Base-by-base conservation (phyloP, 768 basidiomycete genomes). In the Agrocybe praecox region DNA sequence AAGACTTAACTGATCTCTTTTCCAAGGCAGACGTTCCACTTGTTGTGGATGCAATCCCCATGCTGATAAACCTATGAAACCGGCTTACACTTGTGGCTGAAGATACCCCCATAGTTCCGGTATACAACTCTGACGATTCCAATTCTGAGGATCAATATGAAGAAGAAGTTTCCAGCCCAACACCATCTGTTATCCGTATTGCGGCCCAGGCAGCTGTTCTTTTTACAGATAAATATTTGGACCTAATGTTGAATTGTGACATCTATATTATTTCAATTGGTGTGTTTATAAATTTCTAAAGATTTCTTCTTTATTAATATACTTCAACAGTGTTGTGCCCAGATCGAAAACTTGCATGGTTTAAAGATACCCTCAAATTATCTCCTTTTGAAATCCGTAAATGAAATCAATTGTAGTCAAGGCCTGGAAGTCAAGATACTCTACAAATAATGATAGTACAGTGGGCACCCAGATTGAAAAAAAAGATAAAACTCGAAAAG, bases 271-370 rank as follows among this genome's bases (percentile, higher is more conserved):
- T 65, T 48, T 55, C 63, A 6, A 58, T 65, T 36, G 53, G 63
- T 60, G 46, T 29, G 26, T 29, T 29, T 5, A 29, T 29, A 5
- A 9, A 5, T 29, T 29, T 29, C 4, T 5, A 29, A 4, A n/a
- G n/a, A n/a, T n/a, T n/a, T n/a, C n/a, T n/a, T n/a, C 19, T 43
- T 24, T 29, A 46, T 36, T 45, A 8, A 33, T n/a, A n/a, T n/a
- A 47, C 18, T 17, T 51, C 6, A 18, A 33, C 32, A 66, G 65
- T 59, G 2, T 53, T 66, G 57, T 66, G 65, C 45, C 65, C 65
- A 5, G 65, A 66, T 51, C 47, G 59, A 1, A 66, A 66, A 19
- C 34, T 64, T 8, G 32, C 57, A 49, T 66, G 63, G 63, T 66
- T 64, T 44, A 62, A 59, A 21, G 49, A 55, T 19, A 32, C 26